Base-by-base conservation (phyloP, 2,329 filamentous ascomycete genomes). In the Venturia asperata region DNA sequence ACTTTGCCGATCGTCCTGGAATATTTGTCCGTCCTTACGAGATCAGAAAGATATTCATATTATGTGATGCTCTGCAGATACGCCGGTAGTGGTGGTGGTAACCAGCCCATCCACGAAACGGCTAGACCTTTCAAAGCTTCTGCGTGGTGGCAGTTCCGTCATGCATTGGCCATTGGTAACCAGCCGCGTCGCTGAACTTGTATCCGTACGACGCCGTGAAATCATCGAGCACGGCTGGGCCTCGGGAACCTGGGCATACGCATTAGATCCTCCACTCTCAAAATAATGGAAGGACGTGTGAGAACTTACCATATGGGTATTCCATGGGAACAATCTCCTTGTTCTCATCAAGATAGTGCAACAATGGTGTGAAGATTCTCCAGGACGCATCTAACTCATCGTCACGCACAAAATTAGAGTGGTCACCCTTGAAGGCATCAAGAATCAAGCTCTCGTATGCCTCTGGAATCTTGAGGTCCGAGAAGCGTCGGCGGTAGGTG, bases 271-370 rank as follows among this genome's bases (percentile, higher is more conserved):
- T 19, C 19, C 6, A 17, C 15, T 6, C 24, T 42, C 19, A 45
- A 43, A 15, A 47, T 52, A 10, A n/a, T 55, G 60, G 19, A 5
- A 39, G 3, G 13, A 37, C 27, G 17, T 6, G 6, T 5, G 2
- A 62, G 58, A 66, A 77, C 89, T 81, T 80, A 97, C 94, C 94
- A 76, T 99, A 99, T 70, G 95, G 93, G 80, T 99, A 99, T 75
- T 97, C 93, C 94, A 99, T 99, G 34, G 94, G 94, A 67, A 96
- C 90, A 70, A 99, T 97, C 80, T 99, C 94, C 84, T 96, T 96
- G 84, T 97, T 97, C 76, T 97, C 92, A 70, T 99, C 95, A 15
- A 99, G 86, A 80, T 99, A 99, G 82, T 99, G 93, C 68, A 99
- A 84, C 45, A 99, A 87, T 70, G 94, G 94, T 1, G 92, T 96